phyloP scores from a whole-genome alignment of 805 yeast genomes.

The Vanderwaltozyma yarrowii region DNA sequence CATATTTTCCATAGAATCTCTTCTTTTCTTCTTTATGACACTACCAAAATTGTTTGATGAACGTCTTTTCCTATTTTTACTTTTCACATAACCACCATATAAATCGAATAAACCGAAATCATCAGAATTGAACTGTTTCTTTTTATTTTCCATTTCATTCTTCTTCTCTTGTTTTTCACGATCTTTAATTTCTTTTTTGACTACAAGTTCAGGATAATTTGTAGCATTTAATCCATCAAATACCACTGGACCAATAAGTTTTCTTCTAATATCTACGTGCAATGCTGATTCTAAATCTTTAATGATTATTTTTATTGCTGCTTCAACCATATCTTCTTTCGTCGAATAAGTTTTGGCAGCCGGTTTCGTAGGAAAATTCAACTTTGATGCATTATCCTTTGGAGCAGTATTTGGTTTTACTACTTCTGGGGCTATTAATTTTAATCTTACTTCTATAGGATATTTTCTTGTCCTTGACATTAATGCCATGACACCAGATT shows the following conservation, averaged over 20 bases:
- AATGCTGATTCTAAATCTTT: constrained; percentile 56
- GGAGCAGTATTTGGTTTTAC: too few relatives aligned
- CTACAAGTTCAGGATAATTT: constrained; percentile 41
- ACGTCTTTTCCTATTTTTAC: constrained; percentile 8
- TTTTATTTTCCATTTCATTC: constrained; percentile 7
- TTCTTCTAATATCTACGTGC: constrained; percentile 62
- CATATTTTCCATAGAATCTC: constrained; percentile 7
- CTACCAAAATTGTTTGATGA: constrained; percentile 5
- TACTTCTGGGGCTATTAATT: constrained; percentile 11
- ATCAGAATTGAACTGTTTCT: constrained; percentile 16
- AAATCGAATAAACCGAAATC: constrained; percentile 30
- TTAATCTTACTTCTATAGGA: constrained; percentile 19
- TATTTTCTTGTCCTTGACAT: constrained; percentile 15
- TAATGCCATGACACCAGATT: constrained; percentile 17
- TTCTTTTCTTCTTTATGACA: constrained; percentile 7
- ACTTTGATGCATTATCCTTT: background rate
- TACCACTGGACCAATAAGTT: constrained; percentile 60
- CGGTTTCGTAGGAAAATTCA: constrained; percentile 2
- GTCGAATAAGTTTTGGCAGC: constrained; percentile 10
- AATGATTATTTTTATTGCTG: constrained; percentile 47
- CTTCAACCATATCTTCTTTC: constrained; percentile 37
- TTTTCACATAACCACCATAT: constrained; percentile 18
- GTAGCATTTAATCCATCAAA: constrained; percentile 50
- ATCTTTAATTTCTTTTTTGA: constrained; percentile 27
- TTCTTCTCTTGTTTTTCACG: constrained; percentile 12